Percentiles rank a stretch among this genome's conserved stretches.
Conservation (phyloP, 139 green algal genomes). For the Chlamydomonas sp. region DNA sequence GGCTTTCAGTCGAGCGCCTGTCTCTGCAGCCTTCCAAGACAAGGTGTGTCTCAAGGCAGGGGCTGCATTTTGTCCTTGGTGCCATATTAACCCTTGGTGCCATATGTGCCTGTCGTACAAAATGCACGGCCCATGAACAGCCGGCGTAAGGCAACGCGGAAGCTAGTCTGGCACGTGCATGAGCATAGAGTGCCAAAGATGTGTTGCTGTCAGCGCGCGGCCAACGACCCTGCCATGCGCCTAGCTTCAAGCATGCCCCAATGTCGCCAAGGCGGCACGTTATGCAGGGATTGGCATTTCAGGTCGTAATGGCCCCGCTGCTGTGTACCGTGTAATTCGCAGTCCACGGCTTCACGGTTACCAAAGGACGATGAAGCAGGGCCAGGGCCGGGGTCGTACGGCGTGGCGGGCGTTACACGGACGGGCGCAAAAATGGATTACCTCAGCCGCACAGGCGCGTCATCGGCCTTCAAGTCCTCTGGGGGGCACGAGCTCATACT, state of each 20-base stretch:
- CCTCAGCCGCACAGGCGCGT: neutral
- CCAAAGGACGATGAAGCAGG: neutral
- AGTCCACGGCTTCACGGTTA: neutral
- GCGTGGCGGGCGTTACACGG: neutral
- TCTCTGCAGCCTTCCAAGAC: conserved; percentile 7
- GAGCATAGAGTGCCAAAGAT: too few relatives aligned
- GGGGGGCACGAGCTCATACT: conserved; percentile 24
- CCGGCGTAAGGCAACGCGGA: too few relatives aligned
- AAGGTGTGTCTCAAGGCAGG: neutral
- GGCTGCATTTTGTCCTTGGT: too few relatives aligned
- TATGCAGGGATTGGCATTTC: too few relatives aligned
- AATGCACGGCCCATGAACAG: too few relatives aligned
- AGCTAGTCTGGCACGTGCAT: too few relatives aligned
- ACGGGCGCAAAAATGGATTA: conserved; percentile 16
- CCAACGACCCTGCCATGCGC: too few relatives aligned
- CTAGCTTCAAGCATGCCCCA: too few relatives aligned
- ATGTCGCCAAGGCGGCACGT: too few relatives aligned
- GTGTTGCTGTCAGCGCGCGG: too few relatives aligned
- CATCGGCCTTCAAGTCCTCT: conserved; percentile 1
- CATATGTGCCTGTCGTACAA: too few relatives aligned
- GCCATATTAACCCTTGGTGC: neutral
- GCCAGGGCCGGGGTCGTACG: conserved; percentile 22
- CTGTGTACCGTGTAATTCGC: neutral
- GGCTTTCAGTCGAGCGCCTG: conserved; percentile 24
- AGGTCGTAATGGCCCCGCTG: too few relatives aligned